phyloP scores from a whole-genome alignment of 2,329 filamentous ascomycete species.

The Podosphaera aphanis region DNA sequence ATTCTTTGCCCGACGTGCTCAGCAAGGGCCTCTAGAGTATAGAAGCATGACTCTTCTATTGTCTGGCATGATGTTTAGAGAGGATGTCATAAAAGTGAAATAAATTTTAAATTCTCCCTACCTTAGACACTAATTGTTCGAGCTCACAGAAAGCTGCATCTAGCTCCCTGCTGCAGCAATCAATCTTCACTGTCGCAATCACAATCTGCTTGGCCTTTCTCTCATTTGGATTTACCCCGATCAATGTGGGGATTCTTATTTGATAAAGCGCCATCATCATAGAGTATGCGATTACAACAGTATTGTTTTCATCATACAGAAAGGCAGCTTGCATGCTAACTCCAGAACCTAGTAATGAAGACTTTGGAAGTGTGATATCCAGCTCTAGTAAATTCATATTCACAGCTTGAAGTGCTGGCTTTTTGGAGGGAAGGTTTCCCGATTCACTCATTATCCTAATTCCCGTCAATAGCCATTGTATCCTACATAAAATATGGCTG shows the following conservation, averaged over 20 bases:
- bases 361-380: constrained; percentile 39
- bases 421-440: neutral
- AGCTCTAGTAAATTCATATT: constrained; percentile 26
- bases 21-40: constrained; percentile 39
- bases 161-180: constrained; percentile 18
- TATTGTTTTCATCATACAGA: constrained; percentile 12
- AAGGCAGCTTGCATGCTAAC: constrained; percentile 25
- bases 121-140: constrained; percentile 38
- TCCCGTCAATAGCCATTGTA: constrained; percentile 3
- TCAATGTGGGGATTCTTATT: constrained; percentile 39
- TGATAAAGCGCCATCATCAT: constrained; percentile 23
- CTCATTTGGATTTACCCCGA: constrained; percentile 54
- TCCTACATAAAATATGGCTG: constrained; percentile 3
- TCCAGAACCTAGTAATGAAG: constrained; percentile 38
- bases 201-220: constrained; percentile 41
- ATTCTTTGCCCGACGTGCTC: constrained; percentile 24
- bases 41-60: constrained; percentile 31
- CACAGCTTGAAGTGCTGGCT: constrained; percentile 16
- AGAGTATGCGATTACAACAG: constrained; percentile 10
- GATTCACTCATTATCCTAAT: neutral
- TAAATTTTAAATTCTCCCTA: constrained; percentile 15
- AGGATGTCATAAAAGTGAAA: neutral
- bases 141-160: constrained; percentile 30
- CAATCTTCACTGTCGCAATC: constrained; percentile 36
- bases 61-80: constrained; percentile 17